A percentile compares a stretch with the other conserved stretches of the same genome.
Conservation (phyloP, 129 eudicot genomes). For the Arctium lappa region DNA sequence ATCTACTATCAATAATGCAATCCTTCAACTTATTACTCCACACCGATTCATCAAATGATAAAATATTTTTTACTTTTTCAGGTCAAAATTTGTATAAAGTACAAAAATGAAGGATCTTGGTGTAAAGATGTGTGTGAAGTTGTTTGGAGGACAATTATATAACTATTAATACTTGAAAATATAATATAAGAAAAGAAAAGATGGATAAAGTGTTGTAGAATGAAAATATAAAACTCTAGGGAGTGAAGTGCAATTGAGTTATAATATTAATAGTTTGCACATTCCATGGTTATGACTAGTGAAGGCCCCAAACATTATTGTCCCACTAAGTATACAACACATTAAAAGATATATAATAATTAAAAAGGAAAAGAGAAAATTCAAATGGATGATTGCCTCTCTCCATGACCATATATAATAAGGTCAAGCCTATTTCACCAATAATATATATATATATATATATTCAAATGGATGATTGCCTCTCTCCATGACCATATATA, state of each 20-base stretch:
- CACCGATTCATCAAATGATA: background rate
- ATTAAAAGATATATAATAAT: background rate
- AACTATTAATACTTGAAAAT: background rate
- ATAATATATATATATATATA: background rate
- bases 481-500: background rate
- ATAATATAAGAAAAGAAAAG: background rate
- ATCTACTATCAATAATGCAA: background rate
- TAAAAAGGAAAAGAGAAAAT: background rate
- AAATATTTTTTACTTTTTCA: background rate
- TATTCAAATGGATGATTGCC: slow-evolving; percentile 15
- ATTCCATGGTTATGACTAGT: slow-evolving; percentile 25
- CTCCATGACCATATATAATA: background rate
- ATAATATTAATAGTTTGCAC: slow-evolving; percentile 28
- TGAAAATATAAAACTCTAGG: slow-evolving; percentile 5
- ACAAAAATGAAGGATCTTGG: slow-evolving; percentile 10
- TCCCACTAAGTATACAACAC: slow-evolving; percentile 27
- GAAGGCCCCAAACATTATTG: slow-evolving; percentile 29
- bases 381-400: slow-evolving; percentile 13
- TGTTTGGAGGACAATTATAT: slow-evolving; percentile 7
- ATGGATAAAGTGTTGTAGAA: background rate
- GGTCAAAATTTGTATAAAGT: background rate
- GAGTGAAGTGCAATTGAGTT: slow-evolving; percentile 24
- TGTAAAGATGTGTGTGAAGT: slow-evolving; percentile 9
- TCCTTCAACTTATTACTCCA: background rate
- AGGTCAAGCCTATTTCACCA: slow-evolving; percentile 12